A percentile compares a stretch with the other conserved stretches of the same genome.
phyloP scores from a whole-genome alignment of 805 yeast genomes.

The Saccharomyces jurei region DNA sequence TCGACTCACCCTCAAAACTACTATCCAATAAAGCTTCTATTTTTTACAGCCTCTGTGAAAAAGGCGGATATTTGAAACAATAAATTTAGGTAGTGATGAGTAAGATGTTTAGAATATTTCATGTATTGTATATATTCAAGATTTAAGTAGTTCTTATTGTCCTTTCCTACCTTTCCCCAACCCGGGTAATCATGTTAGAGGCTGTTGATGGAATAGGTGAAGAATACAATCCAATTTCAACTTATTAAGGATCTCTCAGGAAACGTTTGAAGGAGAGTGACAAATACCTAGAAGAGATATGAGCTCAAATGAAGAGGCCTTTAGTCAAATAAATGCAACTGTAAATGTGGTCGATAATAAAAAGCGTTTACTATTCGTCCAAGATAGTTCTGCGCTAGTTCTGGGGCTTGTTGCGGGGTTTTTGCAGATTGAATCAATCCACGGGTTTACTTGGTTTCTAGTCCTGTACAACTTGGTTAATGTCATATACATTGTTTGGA shows the following conservation, averaged over 20 bases:
- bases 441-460: constrained; percentile 41
- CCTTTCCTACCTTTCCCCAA: not conserved
- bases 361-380: constrained; percentile 24
- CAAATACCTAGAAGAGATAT: not conserved
- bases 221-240: not conserved
- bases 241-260: not conserved
- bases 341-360: constrained; percentile 19
- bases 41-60: constrained; percentile 49
- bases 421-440: constrained; percentile 40
- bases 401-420: constrained; percentile 51
- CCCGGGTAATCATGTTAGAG: not conserved
- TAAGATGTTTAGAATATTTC: not conserved
- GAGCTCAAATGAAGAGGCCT: constrained; percentile 4
- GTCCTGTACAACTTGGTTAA: constrained; percentile 31
- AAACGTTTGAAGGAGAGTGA: not conserved
- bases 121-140: not conserved
- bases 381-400: constrained; percentile 42
- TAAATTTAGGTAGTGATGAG: not conserved
- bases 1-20: constrained; percentile 56
- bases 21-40: constrained; percentile 36
- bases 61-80: constrained; percentile 35
- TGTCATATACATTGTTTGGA: constrained; percentile 26
- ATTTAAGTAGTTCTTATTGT: not conserved
- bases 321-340: constrained; percentile 10
- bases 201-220: not conserved